Percentiles rank a stretch among this genome's conserved stretches.
These are phyloP conservation scores for Tothia fuscella DNA, from an alignment of 2,329 filamentous ascomycete species.

Conservation along the genomic window DNA sequence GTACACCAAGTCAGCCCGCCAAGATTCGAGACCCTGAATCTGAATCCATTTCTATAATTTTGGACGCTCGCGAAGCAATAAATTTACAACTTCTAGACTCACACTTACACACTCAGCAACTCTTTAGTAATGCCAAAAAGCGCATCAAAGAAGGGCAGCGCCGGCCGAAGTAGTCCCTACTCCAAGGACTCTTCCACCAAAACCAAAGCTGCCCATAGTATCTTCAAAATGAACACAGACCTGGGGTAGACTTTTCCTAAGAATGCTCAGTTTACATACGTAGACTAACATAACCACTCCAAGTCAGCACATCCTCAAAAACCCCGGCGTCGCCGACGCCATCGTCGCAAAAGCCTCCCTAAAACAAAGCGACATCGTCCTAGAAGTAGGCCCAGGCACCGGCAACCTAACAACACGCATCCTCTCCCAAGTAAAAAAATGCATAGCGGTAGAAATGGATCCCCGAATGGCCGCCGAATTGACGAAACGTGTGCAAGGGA, in stretches of 20 bases:
- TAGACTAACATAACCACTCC: background rate
- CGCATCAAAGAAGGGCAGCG: conserved; percentile 26
- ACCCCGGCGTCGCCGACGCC: conserved; percentile 69
- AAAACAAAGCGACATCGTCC: conserved; percentile 77
- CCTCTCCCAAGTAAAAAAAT: conserved; percentile 72
- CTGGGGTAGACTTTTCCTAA: conserved; percentile 39
- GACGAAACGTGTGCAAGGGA: conserved; percentile 86
- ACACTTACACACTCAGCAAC: background rate
- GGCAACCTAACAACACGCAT: conserved; percentile 85
- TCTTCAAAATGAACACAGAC: conserved; percentile 96
- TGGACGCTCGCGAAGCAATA: no score
- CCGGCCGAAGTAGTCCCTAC: conserved; percentile 27
- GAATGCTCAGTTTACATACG: background rate
- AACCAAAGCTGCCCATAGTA: conserved; percentile 51
- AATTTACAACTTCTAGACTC: no score
- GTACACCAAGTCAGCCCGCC: no score
- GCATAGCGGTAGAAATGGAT: conserved; percentile 77
- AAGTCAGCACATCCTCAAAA: conserved; percentile 85
- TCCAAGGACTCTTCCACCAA: conserved; percentile 20
- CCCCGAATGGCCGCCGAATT: conserved; percentile 94
- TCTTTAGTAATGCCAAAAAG: conserved; percentile 31
- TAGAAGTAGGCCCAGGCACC: conserved; percentile 85
- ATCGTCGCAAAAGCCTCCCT: conserved; percentile 80
- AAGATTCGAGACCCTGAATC: no score
- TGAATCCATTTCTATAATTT: no score